phyloP scores from a whole-genome alignment of 331 rosid species.

The Quercus tomentella region DNA sequence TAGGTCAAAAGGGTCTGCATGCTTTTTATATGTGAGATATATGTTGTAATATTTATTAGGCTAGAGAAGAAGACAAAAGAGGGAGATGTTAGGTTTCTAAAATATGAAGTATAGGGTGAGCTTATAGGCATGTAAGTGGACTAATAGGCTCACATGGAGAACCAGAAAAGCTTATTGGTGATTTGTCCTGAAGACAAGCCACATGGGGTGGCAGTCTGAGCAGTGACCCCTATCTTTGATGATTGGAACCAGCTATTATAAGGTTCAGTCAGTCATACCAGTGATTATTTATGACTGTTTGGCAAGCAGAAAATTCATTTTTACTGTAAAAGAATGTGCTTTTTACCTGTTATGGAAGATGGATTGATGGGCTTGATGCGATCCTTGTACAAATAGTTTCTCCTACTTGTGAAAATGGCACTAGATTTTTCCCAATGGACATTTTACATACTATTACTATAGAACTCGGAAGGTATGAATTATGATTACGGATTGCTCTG shows the following conservation, averaged over 20 bases:
- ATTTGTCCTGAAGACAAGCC: constrained; percentile 37
- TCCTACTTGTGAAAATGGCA: too few species aligned
- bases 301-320: constrained; percentile 5
- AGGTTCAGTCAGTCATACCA: not conserved
- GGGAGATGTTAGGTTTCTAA: constrained; percentile 13
- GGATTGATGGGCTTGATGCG: too few species aligned
- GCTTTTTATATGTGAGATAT: not conserved
- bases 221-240: constrained; percentile 20
- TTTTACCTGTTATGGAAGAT: too few species aligned
- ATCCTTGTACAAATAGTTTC: too few species aligned
- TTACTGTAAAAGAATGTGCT: too few species aligned
- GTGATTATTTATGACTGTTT: constrained; percentile 8
- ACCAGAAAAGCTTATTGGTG: constrained; percentile 34
- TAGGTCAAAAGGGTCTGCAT: not conserved
- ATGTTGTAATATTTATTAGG: not conserved
- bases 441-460: too few species aligned
- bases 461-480: too few species aligned
- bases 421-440: too few species aligned
- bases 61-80: constrained; percentile 2
- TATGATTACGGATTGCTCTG: too few species aligned
- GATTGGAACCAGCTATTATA: constrained; percentile 25
- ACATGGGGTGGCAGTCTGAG: constrained; percentile 56
- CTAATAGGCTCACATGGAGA: constrained; percentile 52
- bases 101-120: not conserved
- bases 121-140: constrained; percentile 8